A percentile compares a stretch with the other conserved stretches of the same genome.
These are phyloP conservation scores for Aureobasidium sp. DNA, from an alignment of 2,329 filamentous ascomycete species.

Conservation along the genomic window DNA sequence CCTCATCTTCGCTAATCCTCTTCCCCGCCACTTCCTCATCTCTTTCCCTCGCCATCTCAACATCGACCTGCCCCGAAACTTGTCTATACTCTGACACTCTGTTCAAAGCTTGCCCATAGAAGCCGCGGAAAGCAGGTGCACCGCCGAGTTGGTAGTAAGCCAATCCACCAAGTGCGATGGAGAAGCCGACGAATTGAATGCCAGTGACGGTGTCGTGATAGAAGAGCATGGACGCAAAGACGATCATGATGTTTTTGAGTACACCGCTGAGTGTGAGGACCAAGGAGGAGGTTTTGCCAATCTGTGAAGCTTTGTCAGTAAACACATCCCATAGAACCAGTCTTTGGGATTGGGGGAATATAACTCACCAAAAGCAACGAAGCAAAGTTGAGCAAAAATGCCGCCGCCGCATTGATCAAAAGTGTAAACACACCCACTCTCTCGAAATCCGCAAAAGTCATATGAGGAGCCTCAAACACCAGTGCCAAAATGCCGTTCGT, in stretches of 20 bases:
- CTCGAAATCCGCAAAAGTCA: constrained; percentile 14
- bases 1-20: too few relatives aligned
- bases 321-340: too few relatives aligned
- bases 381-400: constrained; percentile 17
- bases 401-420: constrained; percentile 16
- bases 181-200: constrained; percentile 25
- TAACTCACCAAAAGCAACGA: constrained; percentile 17
- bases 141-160: constrained; percentile 64
- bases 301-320: constrained; percentile 8
- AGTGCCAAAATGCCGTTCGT: constrained; percentile 16
- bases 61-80: background rate
- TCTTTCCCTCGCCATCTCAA: background rate
- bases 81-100: background rate
- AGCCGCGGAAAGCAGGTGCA: constrained; percentile 23
- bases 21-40: background rate
- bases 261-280: constrained; percentile 19
- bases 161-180: constrained; percentile 59
- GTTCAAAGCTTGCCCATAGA: background rate
- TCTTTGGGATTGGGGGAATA: background rate
- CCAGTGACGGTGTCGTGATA: constrained; percentile 17
- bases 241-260: constrained; percentile 20
- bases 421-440: constrained; percentile 16
- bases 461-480: constrained; percentile 14
- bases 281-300: constrained; percentile 19
- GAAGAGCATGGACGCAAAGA: constrained; percentile 19